Base-by-base conservation (phyloP, 1,284 basidiomycete species). In the Ustilago hordei region DNA sequence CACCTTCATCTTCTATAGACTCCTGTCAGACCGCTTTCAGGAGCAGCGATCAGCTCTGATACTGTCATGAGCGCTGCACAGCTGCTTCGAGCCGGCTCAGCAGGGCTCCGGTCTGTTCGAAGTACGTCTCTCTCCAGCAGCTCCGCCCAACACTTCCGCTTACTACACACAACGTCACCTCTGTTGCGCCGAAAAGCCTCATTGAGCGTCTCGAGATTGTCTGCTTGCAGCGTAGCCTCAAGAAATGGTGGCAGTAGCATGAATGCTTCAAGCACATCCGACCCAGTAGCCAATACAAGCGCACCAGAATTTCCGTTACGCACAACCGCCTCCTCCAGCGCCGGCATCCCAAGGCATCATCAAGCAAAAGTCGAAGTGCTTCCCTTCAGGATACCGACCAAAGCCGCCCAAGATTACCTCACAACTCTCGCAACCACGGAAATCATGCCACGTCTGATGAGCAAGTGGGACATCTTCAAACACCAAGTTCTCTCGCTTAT, bases 281-380 rank as follows among this genome's bases (percentile, higher is more conserved):
- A 8, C 41, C 61, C 70, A 8, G 61, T 50, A n/a, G 45, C 53
- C 9, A 58, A 15, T 17, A 28, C 52, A 11, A 6, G 7, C 19
- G 7, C 7, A 45, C 3, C 17, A n/a, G 13, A 38, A n/a, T 41
- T 13, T 13, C 9, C 17, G n/a, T 5, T 17, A 43, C 8, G 19
- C 34, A 12, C 13, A 19, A 17, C 58, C 11, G 13, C 56, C 3
- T 32, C 48, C 9, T 41, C 56, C 17, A 32, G 11, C 41, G 60
- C 59, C 3, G 58, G 53, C 55, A 55, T 53, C 9, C 58, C 75
- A 41, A 23, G 66, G 34, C 66, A 69, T 48, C 60, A 69, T 15
- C 67, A 68, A 47, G 55, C 75, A 45, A 78, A 78, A 34, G 75
- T 78, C 2, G 75, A 78, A 38, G 68, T 71, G 19, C 34, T 78